Conservation (phyloP, 192 early-diverging fungal species). For the Backusella psychrophila region DNA sequence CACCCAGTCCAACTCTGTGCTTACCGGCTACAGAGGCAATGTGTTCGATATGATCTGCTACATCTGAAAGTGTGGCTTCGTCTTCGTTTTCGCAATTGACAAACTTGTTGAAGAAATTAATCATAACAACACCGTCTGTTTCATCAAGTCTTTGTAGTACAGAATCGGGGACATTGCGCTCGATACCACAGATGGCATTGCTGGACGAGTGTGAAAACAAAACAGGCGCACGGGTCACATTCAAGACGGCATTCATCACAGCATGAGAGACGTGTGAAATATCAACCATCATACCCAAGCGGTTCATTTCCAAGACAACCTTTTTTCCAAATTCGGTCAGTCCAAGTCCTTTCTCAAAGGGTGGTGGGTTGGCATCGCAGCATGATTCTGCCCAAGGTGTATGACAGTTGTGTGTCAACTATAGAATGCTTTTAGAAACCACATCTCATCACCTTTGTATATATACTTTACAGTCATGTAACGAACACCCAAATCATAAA, state of each 20-base stretch:
- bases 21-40: conserved; percentile 49
- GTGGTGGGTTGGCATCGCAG: conserved; percentile 46
- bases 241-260: conserved; percentile 52
- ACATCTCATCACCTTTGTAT: no score
- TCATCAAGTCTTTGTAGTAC: conserved; percentile 41
- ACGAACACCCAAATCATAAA: conserved; percentile 56
- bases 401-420: conserved; percentile 61
- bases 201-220: conserved; percentile 61
- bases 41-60: conserved; percentile 61
- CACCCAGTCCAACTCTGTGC: conserved; percentile 55
- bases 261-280: conserved; percentile 57
- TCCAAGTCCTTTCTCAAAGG: conserved; percentile 40
- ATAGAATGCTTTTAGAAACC: not conserved
- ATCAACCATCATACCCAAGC: conserved; percentile 69
- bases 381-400: conserved; percentile 52
- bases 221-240: conserved; percentile 49
- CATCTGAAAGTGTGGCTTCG: conserved; percentile 30
- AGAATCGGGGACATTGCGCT: conserved; percentile 61
- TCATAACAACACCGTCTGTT: conserved; percentile 59
- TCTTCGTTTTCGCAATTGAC: conserved; percentile 32
- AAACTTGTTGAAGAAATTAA: conserved; percentile 57
- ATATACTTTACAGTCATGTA: conserved; percentile 54
- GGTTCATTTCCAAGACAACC: conserved; percentile 63
- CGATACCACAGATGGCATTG: conserved; percentile 43
- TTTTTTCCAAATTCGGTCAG: conserved; percentile 51